Evolutionary conservation across 345 rosid genomes (phyloP).

Genomic region (Sisymbrium irio): DNA sequence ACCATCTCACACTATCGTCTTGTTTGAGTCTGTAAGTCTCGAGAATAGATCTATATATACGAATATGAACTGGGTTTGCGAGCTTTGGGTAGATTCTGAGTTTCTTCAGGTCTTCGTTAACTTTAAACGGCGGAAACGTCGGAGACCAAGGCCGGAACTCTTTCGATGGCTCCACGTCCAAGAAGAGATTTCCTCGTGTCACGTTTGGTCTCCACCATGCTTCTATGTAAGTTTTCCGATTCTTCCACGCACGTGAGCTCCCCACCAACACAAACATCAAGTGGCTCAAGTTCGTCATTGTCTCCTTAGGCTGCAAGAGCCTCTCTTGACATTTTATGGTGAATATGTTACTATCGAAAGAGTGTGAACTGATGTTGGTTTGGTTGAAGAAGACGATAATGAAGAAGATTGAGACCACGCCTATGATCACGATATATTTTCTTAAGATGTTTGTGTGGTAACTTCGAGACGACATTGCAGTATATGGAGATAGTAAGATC

Average conservation of each 20-base stretch:
- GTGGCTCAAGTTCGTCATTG: slow-evolving; percentile 46
- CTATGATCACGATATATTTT: slow-evolving; percentile 7
- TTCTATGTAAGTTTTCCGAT: slow-evolving; percentile 41
- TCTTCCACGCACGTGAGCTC: slow-evolving; percentile 39
- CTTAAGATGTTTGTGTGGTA: slow-evolving; percentile 10
- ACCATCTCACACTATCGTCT: slow-evolving; percentile 41
- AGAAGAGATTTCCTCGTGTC: slow-evolving; percentile 55
- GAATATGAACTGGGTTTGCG: slow-evolving; percentile 9
- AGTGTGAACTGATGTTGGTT: neutral
- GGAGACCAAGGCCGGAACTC: slow-evolving; percentile 52
- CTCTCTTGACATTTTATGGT: slow-evolving; percentile 10
- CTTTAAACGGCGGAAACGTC: slow-evolving; percentile 45
- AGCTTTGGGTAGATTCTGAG: slow-evolving; percentile 36
- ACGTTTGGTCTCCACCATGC: slow-evolving; percentile 62
- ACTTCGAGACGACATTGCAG: slow-evolving; percentile 14
- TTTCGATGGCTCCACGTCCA: slow-evolving; percentile 40
- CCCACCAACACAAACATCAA: slow-evolving; percentile 47
- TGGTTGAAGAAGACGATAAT: slow-evolving; percentile 4
- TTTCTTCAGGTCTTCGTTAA: slow-evolving; percentile 43
- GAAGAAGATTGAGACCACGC: neutral
- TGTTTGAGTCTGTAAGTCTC: slow-evolving; percentile 40
- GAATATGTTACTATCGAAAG: slow-evolving; percentile 3
- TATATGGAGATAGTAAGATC: neutral
- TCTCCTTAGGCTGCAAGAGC: neutral
- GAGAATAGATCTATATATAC: slow-evolving; percentile 47